Conservation (phyloP, 2,329 filamentous ascomycete species). For the Lomentospora prolificans region DNA sequence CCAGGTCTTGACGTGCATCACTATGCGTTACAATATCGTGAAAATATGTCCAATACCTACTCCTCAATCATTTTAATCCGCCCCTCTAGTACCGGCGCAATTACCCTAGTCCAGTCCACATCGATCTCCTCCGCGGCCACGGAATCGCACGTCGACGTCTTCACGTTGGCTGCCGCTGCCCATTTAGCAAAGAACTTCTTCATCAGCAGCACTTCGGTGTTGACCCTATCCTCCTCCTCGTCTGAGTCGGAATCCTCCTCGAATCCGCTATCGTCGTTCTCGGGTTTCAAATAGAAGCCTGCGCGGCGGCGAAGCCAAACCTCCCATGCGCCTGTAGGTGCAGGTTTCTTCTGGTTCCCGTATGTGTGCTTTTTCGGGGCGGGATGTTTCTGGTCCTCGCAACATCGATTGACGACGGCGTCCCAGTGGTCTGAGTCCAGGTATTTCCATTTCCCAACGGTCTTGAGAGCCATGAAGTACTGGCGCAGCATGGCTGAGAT, state of each 20-base stretch:
- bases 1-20: too few relatives aligned
- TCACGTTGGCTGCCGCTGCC: slow-evolving; percentile 58
- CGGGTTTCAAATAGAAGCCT: slow-evolving; percentile 8
- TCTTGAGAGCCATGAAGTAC: slow-evolving; percentile 81
- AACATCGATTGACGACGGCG: slow-evolving; percentile 51
- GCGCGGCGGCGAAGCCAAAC: slow-evolving; percentile 9
- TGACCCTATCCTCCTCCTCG: slow-evolving; percentile 25
- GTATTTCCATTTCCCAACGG: slow-evolving; percentile 69
- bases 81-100: slow-evolving; percentile 68
- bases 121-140: slow-evolving; percentile 50
- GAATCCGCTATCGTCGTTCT: slow-evolving; percentile 10
- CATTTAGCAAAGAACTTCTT: slow-evolving; percentile 63
- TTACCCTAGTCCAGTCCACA: slow-evolving; percentile 70
- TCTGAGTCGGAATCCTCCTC: slow-evolving; percentile 18
- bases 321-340: slow-evolving; percentile 13
- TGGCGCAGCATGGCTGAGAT: slow-evolving; percentile 81
- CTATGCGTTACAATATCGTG: too few relatives aligned
- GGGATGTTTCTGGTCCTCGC: slow-evolving; percentile 25
- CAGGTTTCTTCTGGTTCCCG: slow-evolving; percentile 26
- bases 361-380: slow-evolving; percentile 13
- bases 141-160: slow-evolving; percentile 39
- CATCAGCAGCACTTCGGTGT: slow-evolving; percentile 51
- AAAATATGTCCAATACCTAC: neutral
- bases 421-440: slow-evolving; percentile 59
- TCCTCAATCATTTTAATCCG: slow-evolving; percentile 46